Evolutionary conservation across 2,329 filamentous ascomycete genomes (phyloP).

Genomic region (Colletotrichum karsti): DNA sequence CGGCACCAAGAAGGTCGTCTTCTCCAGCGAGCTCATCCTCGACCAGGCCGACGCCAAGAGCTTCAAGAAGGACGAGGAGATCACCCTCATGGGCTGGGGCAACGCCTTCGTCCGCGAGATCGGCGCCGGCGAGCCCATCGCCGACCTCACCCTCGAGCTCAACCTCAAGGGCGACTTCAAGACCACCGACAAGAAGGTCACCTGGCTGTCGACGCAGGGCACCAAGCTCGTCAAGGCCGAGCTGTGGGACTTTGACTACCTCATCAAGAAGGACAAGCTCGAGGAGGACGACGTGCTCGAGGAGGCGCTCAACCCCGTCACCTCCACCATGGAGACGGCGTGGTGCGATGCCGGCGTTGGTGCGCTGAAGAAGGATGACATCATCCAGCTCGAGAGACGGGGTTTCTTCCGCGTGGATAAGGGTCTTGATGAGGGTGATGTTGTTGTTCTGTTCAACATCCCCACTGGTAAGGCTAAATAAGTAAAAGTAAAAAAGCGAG

Average conservation of each 20-base stretch:
- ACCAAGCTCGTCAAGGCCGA: slow-evolving; percentile 84
- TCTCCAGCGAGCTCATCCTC: slow-evolving; percentile 77
- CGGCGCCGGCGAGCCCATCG: slow-evolving; percentile 66
- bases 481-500: slow-evolving; percentile 17
- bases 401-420: slow-evolving; percentile 91
- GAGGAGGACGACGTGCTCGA: slow-evolving; percentile 88
- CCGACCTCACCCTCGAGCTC: slow-evolving; percentile 81
- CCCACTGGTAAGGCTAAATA: slow-evolving; percentile 64
- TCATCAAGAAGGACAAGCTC: slow-evolving; percentile 94
- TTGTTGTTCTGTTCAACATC: slow-evolving; percentile 65
- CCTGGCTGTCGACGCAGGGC: slow-evolving; percentile 82
- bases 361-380: slow-evolving; percentile 83
- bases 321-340: slow-evolving; percentile 77
- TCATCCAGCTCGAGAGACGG: slow-evolving; percentile 94
- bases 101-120: slow-evolving; percentile 83
- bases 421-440: slow-evolving; percentile 57
- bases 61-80: slow-evolving; percentile 87
- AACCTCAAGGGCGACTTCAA: slow-evolving; percentile 94
- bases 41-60: slow-evolving; percentile 87
- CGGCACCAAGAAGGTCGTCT: slow-evolving; percentile 86
- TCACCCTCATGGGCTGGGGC: slow-evolving; percentile 97
- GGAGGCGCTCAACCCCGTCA: slow-evolving; percentile 81
- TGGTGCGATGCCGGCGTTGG: slow-evolving; percentile 84
- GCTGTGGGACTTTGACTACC: slow-evolving; percentile 93
- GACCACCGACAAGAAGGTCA: slow-evolving; percentile 95